Evolutionary conservation across 768 basidiomycete species (phyloP), one percentile per base, ranked within the genome.

Genomic region (Erythrobasidium yunnanense): DNA sequence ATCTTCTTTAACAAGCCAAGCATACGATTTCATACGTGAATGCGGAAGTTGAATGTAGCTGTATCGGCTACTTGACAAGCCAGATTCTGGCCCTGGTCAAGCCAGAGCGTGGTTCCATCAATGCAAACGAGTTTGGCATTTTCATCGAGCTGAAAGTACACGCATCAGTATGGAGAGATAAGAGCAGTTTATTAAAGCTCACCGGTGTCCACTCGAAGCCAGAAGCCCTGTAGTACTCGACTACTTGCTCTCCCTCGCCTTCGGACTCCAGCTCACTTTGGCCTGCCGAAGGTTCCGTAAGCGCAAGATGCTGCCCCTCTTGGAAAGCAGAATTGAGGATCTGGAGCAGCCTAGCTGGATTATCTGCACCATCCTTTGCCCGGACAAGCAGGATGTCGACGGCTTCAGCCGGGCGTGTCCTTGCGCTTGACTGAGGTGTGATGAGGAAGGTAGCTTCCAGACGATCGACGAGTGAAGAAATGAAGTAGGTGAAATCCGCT

Each of bases 401-500:
- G 20, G 35, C 66, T 29, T 55, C 38, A n/a, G 45, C 29, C n/a
- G 50, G 68, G 23, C 51, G 17, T 2, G 25, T 27, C 20, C 23
- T 45, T 23, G 29, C 54, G 4, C 55, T 57, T 1, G 70, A 70
- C 54, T 83, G 80, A 17, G 92, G 89, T 17, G 83, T 79, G 66
- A 95, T 87, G 66, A 83, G 80, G 75, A 96, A 93, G 13, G 78
- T 74, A 3, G 87, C 83, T 75, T 97, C 93, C 69, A 97, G 79
- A 13, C 93, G 81, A 76, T 90, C 87, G 46, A 87, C 87, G 68
- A 90, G 87, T 0, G 87, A 86, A 7, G 86, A 83, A 25, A 91
- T 76, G 74, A 95, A 87, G 77, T 96, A 97, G 27, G 81, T 79
- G 72, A 92, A 92, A 1, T 79, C 71, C 8, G 90, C 68, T 35